Percentiles rank a stretch among this genome's conserved stretches.
Evolutionary conservation across 345 rosid genomes (phyloP).

Genomic region (Pelargonium nanum): DNA sequence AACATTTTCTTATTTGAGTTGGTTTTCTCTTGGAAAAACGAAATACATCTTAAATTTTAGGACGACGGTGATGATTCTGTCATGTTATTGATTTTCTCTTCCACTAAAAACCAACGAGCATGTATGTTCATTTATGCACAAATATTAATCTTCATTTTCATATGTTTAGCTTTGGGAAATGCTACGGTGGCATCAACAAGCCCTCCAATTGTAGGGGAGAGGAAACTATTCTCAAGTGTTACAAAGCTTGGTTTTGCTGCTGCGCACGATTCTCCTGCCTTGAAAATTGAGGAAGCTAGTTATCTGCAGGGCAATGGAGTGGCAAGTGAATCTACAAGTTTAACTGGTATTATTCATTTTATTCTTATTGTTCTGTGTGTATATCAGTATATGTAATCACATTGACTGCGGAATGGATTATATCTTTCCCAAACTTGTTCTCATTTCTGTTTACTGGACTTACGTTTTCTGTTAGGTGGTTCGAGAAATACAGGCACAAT

Average conservation of each 20-base stretch:
- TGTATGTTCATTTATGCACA: not conserved
- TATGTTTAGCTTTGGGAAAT: slow-evolving; percentile 53
- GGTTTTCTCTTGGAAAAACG: too few species aligned
- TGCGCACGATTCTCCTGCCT: slow-evolving; percentile 71
- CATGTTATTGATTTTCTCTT: not conserved
- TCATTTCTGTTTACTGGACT: not conserved
- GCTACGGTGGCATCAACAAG: slow-evolving; percentile 44
- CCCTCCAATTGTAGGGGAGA: slow-evolving; percentile 55
- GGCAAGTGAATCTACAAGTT: slow-evolving; percentile 33
- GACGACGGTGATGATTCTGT: not conserved
- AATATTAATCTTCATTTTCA: not conserved
- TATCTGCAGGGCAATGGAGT: slow-evolving; percentile 19
- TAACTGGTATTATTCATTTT: slow-evolving; percentile 14
- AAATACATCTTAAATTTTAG: not conserved
- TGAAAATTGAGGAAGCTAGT: slow-evolving; percentile 47
- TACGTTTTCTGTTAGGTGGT: slow-evolving; percentile 33
- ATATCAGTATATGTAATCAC: not conserved
- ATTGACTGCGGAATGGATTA: too few species aligned
- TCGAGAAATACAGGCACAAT: slow-evolving; percentile 37
- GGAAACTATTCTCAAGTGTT: slow-evolving; percentile 69
- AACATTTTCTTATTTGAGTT: too few species aligned
- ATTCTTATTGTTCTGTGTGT: not conserved
- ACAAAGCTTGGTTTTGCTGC: slow-evolving; percentile 93
- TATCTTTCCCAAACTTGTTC: not conserved
- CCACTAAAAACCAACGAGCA: not conserved